Conservation (phyloP, 176 grass and related monocot species). For the Cenchrus fungigraminus region DNA sequence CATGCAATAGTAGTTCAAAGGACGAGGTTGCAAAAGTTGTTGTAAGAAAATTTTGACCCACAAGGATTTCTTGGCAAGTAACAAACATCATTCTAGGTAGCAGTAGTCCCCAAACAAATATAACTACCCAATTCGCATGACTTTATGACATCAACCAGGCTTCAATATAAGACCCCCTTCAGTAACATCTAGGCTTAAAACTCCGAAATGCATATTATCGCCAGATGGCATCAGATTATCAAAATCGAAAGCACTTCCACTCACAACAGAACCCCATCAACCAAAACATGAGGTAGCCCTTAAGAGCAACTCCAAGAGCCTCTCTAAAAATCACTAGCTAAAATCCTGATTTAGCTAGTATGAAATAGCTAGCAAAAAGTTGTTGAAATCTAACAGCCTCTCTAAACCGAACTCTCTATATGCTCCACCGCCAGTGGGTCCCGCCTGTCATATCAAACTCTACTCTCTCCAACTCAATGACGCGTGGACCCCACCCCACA, state of each 20-base stretch:
- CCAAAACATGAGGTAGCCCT: too few relatives aligned
- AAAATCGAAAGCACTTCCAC: background rate
- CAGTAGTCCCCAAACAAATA: background rate
- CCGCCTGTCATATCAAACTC: too few relatives aligned
- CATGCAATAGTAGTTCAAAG: background rate
- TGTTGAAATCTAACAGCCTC: too few relatives aligned
- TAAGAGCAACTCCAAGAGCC: background rate
- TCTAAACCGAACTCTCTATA: too few relatives aligned
- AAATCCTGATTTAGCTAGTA: too few relatives aligned
- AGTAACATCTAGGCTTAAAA: background rate
- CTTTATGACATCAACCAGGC: background rate
- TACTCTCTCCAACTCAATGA: too few relatives aligned
- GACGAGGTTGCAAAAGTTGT: background rate
- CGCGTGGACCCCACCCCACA: too few relatives aligned
- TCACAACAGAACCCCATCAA: background rate
- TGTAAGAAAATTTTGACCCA: conserved; percentile 1
- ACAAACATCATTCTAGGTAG: conserved; percentile 1
- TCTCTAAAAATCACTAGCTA: too few relatives aligned
- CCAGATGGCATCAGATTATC: background rate
- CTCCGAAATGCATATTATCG: background rate
- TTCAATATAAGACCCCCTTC: background rate
- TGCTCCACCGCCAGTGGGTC: too few relatives aligned
- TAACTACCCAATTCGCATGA: background rate
- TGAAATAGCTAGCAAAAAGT: too few relatives aligned
- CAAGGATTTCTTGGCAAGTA: background rate